Base-by-base conservation (phyloP, 2,329 filamentous ascomycete species). In the Colletotrichum truncatum region DNA sequence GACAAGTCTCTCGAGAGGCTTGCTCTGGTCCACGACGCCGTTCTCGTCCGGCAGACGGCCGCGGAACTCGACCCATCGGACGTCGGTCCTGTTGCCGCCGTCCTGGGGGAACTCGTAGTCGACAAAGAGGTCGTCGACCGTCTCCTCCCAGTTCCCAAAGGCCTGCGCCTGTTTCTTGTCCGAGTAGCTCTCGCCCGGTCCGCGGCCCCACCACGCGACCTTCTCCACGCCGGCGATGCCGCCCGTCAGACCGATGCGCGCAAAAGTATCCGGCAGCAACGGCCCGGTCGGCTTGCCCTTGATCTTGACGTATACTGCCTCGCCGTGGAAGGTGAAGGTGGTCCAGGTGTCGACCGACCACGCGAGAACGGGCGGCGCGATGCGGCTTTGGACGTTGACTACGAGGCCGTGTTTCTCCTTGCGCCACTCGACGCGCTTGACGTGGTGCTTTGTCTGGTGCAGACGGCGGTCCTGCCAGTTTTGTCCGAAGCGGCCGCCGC, bases 51-150 rank as follows among this genome's bases (percentile, higher is more conserved):
- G 60, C 10, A 66, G 45, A 18, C 69, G 59, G 6, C 72, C 72
- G 18, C 74, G 70, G 57, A 87, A 79, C 73, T 82, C 80, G 4
- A 91, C 81, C 85, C 87, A 91, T 2, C 86, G 80, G 2, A 86
- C 85, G 69, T 91, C 89, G 0, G 85, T 89, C 16, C 87, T 81
- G 73, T 92, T 92, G 0, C 88, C 87, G 30, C 81, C 83, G 64
- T 93, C 90, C 73, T 93, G 90, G 0, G 90, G 90, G 59, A 87
- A 89, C 68, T 93, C 90, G 71, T 91, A 92, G 43, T 85, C 81
- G 2, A 85, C 80, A 73, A 84, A 87, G 0, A 92, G 77, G 1
- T 83, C 79, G 48, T 86, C 83, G 2, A 88, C 77, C 1, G 69
- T 70, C 10, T 73, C 70, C 3, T 78, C 78, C 76, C 82, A 89